Evolutionary conservation across 73 alveolate genomes (phyloP).

Genomic region (Paramecium sexaurelia): DNA sequence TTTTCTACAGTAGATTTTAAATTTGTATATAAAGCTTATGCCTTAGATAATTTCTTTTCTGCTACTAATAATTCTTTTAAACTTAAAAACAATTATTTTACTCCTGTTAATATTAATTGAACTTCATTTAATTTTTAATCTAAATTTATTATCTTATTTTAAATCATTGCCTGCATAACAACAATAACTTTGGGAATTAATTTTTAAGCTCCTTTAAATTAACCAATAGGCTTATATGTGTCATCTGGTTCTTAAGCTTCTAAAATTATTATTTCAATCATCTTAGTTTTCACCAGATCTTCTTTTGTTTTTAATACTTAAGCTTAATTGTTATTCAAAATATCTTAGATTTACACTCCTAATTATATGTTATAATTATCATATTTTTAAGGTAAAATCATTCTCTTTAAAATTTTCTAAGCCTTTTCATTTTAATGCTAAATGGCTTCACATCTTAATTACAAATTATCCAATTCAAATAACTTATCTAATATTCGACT

Average conservation of each 20-base stretch:
- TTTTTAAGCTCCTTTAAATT: constrained; percentile 26
- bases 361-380: constrained; percentile 19
- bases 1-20: background rate
- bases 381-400: constrained; percentile 30
- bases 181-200: background rate
- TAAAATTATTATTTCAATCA: background rate
- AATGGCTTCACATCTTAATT: constrained; percentile 13
- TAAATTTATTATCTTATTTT: background rate
- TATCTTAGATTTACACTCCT: background rate
- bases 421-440: constrained; percentile 23
- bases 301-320: background rate
- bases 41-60: constrained; percentile 26
- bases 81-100: background rate
- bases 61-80: constrained; percentile 39
- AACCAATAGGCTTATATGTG: constrained; percentile 16
- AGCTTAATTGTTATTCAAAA: background rate
- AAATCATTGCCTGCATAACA: constrained; percentile 11
- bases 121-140: background rate
- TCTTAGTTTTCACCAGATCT: background rate
- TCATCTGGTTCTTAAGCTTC: constrained; percentile 34
- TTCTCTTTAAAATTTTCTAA: background rate
- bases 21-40: background rate
- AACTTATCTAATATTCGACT: background rate
- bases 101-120: background rate
- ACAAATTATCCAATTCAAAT: background rate